Base-by-base conservation (phyloP, 1,284 basidiomycete species). In the Rhodotorula mucilaginosa region DNA sequence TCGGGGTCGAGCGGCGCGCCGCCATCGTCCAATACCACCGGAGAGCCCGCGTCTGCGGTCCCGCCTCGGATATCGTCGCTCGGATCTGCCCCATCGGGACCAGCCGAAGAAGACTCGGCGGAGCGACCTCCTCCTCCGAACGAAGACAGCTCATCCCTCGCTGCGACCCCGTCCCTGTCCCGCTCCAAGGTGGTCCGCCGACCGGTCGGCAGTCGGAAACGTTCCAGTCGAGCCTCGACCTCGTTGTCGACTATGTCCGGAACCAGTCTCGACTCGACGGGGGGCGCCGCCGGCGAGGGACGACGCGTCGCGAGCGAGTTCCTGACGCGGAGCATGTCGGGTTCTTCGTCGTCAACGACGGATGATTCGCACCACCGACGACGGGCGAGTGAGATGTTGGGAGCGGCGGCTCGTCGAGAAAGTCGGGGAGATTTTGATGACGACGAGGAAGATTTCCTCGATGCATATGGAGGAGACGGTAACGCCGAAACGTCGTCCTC, bases 141-240 rank as follows among this genome's bases (percentile, higher is more conserved):
- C 26, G 62, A 12, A 7, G n/a, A 29, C 58, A 51, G n/a, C 13
- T 44, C 26, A 26, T 26, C 65, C 5, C 52, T 56, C 16, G 34
- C 59, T 6, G 15, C 60, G 46, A 8, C 26, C 7, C 59, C 52
- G 34, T 46, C 54, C 15, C 51, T 64, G 46, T 71, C 69, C 0
- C 65, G 66, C 52, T 56, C 61, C 39, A 68, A 63, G 51, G 29
- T 71, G 39, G 44, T 58, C 3, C 66, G 70, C 5, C 62, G 70
- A 7, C 66, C 70, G 10, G 23, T 60, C 13, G 64, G 54, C 2
- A 52, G 26, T 15, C 64, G 67, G n/a, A 71, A 71, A 29, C 70
- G 67, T 29, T 62, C 15, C 26, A 58, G 57, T 8, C 31, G 57
- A 51, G 49, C 49, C 16, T 68, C 65, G 2, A 47, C 57, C 57